phyloP scores from a whole-genome alignment of 2,329 filamentous ascomycete genomes.

The Aureobasidium subglaciale region DNA sequence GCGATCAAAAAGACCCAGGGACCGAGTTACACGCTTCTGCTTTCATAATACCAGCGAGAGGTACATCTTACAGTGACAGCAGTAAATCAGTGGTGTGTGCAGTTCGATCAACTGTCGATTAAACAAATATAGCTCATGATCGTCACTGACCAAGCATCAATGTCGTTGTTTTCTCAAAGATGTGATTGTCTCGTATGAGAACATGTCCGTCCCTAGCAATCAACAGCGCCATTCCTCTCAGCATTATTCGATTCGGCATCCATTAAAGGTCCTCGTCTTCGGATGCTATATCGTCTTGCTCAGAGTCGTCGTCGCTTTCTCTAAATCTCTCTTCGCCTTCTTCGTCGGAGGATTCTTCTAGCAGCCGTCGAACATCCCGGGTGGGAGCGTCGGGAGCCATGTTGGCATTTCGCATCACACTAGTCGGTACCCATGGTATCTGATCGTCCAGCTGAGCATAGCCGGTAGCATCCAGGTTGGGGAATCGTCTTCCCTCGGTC shows the following conservation, averaged over 20 bases:
- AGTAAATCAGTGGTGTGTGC: too few relatives aligned
- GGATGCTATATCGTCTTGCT: background rate
- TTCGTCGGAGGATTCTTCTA: background rate
- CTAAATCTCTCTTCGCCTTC: background rate
- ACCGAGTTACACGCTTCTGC: background rate
- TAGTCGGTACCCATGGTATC: background rate
- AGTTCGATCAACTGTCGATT: too few relatives aligned
- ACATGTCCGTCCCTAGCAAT: background rate
- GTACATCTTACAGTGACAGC: too few relatives aligned
- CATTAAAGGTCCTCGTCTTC: constrained; percentile 1
- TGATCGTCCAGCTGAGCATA: background rate
- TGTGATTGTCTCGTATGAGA: background rate
- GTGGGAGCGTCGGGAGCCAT: background rate
- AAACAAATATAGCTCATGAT: too few relatives aligned
- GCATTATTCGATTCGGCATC: background rate
- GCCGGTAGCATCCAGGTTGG: background rate
- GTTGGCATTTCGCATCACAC: background rate
- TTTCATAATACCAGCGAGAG: too few relatives aligned
- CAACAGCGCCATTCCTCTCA: background rate
- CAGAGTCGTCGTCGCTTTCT: too few relatives aligned
- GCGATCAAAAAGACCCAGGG: background rate
- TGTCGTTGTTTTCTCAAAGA: too few relatives aligned
- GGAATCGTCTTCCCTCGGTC: background rate
- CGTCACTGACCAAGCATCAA: too few relatives aligned
- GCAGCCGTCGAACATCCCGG: background rate